Evolutionary conservation across 768 basidiomycete genomes (phyloP), one percentile per base, ranked within the genome.

Genomic region (Rhizopogon rudus): DNA sequence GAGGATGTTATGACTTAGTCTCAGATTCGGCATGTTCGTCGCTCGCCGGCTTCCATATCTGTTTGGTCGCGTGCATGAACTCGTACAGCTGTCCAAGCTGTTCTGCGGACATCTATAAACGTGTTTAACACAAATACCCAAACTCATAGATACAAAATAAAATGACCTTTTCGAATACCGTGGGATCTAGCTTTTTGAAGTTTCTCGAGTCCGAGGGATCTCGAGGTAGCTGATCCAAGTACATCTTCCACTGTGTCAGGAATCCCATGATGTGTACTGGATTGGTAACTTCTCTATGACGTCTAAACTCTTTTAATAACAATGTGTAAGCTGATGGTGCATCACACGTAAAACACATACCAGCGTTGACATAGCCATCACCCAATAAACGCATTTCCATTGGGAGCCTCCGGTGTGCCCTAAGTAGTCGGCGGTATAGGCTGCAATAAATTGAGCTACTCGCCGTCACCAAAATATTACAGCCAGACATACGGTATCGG

Each of bases 81-180:
- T 98, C 94, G 66, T 97, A 93, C 41, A 99, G 71, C 69, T 98
- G 96, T 1, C 91, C 91, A 4, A 98, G 75, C 67, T 99, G 96
- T 66, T 96, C 93, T 33, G 76, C 70, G 17, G 93, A 94, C 84
- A 95, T 88, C 92, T 94, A 55, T 7, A 49, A 53, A 14, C 28
- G 53, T 58, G 29, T 13, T 37, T 16, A 49, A 25, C 35, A 14
- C 46, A 7, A 14, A 17, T 33, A 20, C 35, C 20, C 5, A 37
- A 25, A 54, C 20, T 33, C 17, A 53, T 12, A 55, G 35, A 22
- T 35, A 41, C 42, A n/a, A 17, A 37, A 52, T 41, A 3, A 35
- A 51, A 68, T 41, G 58, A 88, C 91, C 82, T 90, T 91, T 67
- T 93, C 91, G 59, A 91, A 82, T 25, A 83, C 65, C 1, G 81